These are phyloP conservation scores for Aspergillus biplanus DNA, from an alignment of 495 filamentous ascomycete species.

Conservation along the genomic window DNA sequence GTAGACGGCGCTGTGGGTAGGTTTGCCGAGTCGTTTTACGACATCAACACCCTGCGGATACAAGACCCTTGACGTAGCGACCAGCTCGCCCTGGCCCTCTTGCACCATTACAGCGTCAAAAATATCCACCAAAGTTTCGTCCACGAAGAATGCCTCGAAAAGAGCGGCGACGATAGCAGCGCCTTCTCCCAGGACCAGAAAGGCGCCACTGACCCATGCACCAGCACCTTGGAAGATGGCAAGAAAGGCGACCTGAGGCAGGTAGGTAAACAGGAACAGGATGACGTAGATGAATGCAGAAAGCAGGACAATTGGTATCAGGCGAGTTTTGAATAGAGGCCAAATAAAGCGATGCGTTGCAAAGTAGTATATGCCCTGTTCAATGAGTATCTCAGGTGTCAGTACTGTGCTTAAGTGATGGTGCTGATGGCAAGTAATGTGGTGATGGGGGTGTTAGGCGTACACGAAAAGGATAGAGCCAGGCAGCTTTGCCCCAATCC, in stretches of 20 bases:
- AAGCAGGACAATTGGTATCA: constrained; percentile 61
- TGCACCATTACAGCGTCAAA: constrained; percentile 67
- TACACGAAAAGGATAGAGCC: constrained; percentile 61
- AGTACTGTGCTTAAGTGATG: not conserved
- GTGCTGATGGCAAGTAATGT: not conserved
- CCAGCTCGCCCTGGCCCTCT: constrained; percentile 60
- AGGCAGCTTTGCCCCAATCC: constrained; percentile 47
- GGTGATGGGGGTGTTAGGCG: constrained; percentile 13
- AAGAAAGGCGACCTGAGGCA: constrained; percentile 66
- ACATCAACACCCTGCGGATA: constrained; percentile 56
- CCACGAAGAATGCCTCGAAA: constrained; percentile 71
- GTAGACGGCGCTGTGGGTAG: constrained; percentile 60
- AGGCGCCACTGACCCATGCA: constrained; percentile 65
- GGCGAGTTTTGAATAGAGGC: constrained; percentile 61
- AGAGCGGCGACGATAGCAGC: constrained; percentile 61
- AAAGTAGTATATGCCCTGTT: constrained; percentile 64
- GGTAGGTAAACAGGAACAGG: constrained; percentile 64
- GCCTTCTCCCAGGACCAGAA: constrained; percentile 69
- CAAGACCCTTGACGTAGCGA: constrained; percentile 57
- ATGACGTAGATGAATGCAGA: constrained; percentile 62
- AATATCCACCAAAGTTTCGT: constrained; percentile 69
- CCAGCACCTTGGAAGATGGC: constrained; percentile 62
- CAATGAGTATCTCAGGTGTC: not conserved
- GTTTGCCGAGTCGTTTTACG: constrained; percentile 60
- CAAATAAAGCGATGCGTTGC: constrained; percentile 63